phyloP scores from a whole-genome alignment of 2,329 filamentous ascomycete species.

The Apiospora phragmitis region DNA sequence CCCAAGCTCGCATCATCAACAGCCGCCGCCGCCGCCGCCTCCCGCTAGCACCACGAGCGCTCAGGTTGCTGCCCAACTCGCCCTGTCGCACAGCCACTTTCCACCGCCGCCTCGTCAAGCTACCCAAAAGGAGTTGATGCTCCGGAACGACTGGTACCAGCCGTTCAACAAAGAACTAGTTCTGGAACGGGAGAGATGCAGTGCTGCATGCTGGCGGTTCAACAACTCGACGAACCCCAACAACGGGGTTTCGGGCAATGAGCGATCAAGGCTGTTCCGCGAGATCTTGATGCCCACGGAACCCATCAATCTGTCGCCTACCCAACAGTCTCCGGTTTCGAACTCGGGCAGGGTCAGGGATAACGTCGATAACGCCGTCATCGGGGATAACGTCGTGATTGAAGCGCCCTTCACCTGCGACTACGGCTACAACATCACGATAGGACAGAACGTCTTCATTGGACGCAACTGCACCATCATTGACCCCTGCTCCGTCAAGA shows the following conservation, averaged over 20 bases:
- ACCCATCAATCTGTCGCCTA: slow-evolving; percentile 55
- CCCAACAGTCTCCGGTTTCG: slow-evolving; percentile 50
- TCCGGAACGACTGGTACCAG: slow-evolving; percentile 75
- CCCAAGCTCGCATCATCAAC: slow-evolving; percentile 31
- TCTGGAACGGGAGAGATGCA: slow-evolving; percentile 83
- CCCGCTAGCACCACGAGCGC: slow-evolving; percentile 42
- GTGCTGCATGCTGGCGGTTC: slow-evolving; percentile 78
- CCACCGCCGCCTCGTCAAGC: slow-evolving; percentile 38
- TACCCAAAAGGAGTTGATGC: slow-evolving; percentile 89
- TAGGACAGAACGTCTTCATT: slow-evolving; percentile 83
- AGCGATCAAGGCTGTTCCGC: slow-evolving; percentile 69
- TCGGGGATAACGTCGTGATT: slow-evolving; percentile 76
- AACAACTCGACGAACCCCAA: slow-evolving; percentile 80
- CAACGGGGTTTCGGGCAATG: slow-evolving; percentile 67
- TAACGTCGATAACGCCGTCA: no score
- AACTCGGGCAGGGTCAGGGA: slow-evolving; percentile 68
- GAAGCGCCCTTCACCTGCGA: slow-evolving; percentile 91
- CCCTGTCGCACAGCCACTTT: slow-evolving; percentile 57
- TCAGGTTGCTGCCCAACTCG: slow-evolving; percentile 59
- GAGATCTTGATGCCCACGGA: slow-evolving; percentile 69
- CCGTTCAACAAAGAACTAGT: slow-evolving; percentile 77
- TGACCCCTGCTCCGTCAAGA: slow-evolving; percentile 80
- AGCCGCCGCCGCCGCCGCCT: slow-evolving; percentile 31
- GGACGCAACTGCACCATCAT: slow-evolving; percentile 82
- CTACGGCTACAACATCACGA: slow-evolving; percentile 91